Conservation (phyloP, 441 rosid genomes). For the Gossypium laxum region DNA sequence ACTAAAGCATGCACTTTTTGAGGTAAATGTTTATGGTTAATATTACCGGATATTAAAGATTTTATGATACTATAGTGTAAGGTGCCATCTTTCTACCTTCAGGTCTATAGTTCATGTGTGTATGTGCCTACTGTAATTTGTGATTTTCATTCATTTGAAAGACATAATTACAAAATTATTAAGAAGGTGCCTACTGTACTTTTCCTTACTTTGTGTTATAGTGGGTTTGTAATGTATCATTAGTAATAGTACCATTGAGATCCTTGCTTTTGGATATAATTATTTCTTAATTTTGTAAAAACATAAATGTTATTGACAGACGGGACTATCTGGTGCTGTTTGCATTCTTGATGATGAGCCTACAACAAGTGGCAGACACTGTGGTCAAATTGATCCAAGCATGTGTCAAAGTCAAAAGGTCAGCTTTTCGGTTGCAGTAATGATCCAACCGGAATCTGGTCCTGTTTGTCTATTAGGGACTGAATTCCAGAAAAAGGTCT, state of each 20-base stretch:
- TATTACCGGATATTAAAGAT: neutral
- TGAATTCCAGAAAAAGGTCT: constrained; percentile 80
- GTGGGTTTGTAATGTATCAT: constrained; percentile 3
- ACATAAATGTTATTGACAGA: constrained; percentile 39
- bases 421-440: constrained; percentile 78
- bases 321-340: constrained; percentile 72
- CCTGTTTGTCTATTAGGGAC: constrained; percentile 98
- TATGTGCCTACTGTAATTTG: neutral
- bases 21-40: constrained; percentile 2
- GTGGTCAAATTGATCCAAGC: constrained; percentile 75
- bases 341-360: constrained; percentile 98
- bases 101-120: neutral
- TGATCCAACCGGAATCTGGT: constrained; percentile 99
- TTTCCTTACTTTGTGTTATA: neutral
- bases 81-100: neutral
- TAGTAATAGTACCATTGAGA: neutral
- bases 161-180: neutral
- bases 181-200: neutral
- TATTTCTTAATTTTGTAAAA: neutral
- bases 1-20: neutral
- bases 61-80: neutral
- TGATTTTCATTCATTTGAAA: neutral
- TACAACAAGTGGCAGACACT: constrained; percentile 72
- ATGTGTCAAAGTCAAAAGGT: constrained; percentile 76
- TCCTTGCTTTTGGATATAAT: constrained; percentile 5